Evolutionary conservation across 768 basidiomycete genomes (phyloP), one percentile per base, ranked within the genome.

Genomic region (Mycena leptocephala): DNA sequence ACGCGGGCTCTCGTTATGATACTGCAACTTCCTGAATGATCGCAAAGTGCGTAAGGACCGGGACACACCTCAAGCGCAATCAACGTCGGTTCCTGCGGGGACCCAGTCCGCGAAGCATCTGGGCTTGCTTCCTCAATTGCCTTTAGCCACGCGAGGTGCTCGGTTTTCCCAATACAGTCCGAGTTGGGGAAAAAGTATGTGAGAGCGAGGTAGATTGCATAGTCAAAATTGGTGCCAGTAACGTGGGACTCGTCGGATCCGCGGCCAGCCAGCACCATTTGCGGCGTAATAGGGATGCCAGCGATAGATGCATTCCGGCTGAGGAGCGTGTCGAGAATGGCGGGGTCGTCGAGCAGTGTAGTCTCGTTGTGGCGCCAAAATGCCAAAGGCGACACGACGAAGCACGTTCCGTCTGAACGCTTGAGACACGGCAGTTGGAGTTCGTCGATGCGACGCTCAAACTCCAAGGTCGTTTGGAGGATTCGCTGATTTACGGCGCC

Each of bases 151-250:
- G 87, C 83, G 64, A 87, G 82, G 77, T 95, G 95, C 48, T 93
- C 93, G 16, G 87, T 82, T 68, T 88, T 89, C 48, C 89, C 89
- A 76, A 93, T 84, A 84, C 95, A 96, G 77, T 94, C 92, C 20
- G 87, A 90, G 78, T 95, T 94, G 2, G 91, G 92, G 81, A 97
- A 96, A 85, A 96, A 93, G 83, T 95, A 97, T 0, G 95, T 96
- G 72, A 96, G 87, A 20, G 93, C 95, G 24, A 97, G 89, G 80
- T 92, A 95, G 65, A 88, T 90, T 59, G 95, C 94, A 74, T 88
- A 90, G 80, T 94, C 93, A 63, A 92, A 88, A 72, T 88, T 87
- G n/a, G 86, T 84, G 39, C 84, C 82, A n/a, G 84, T 83, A 65
- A 84, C 85, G 72, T 89, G 88, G 59, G 89, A 89, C 67, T 93